Evolutionary conservation across 2,329 filamentous ascomycete genomes (phyloP).

Genomic region (Calonectria leucothoes): DNA sequence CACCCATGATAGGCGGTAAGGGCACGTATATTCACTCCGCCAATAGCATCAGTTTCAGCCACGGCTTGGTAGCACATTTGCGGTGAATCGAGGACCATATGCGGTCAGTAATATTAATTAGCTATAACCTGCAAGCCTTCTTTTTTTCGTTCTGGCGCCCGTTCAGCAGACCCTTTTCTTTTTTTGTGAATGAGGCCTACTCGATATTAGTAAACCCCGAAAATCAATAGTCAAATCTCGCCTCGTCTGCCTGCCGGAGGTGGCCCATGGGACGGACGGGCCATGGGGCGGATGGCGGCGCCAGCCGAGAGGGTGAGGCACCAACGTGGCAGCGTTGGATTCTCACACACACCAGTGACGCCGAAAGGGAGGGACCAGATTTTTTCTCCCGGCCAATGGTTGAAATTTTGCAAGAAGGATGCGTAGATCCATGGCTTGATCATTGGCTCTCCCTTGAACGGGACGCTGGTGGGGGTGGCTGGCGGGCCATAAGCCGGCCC

Average conservation of each 20-base stretch:
- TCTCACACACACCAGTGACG: not conserved
- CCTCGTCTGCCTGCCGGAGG: not conserved
- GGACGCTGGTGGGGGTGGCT: not conserved
- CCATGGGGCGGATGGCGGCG: not conserved
- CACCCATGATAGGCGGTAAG: not conserved
- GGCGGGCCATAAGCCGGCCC: not conserved
- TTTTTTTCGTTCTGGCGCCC: not conserved
- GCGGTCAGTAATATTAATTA: not conserved
- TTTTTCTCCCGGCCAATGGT: not conserved
- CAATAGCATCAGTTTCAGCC: not conserved
- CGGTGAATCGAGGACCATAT: not conserved
- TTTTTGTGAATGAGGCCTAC: not conserved
- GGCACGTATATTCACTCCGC: not conserved
- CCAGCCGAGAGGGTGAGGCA: not conserved
- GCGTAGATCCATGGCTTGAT: not conserved
- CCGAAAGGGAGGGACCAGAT: not conserved
- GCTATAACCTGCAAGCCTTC: not conserved
- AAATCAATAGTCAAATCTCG: not conserved
- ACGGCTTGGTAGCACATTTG: not conserved
- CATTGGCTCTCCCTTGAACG: not conserved
- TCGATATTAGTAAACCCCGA: not conserved
- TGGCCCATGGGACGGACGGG: not conserved
- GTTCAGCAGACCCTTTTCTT: not conserved
- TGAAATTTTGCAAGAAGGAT: not conserved
- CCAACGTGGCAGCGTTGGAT: not conserved